Evolutionary conservation across 2,329 filamentous ascomycete species (phyloP), one percentile per base, ranked within the genome.

Genomic region (Curvularia spicifera): DNA sequence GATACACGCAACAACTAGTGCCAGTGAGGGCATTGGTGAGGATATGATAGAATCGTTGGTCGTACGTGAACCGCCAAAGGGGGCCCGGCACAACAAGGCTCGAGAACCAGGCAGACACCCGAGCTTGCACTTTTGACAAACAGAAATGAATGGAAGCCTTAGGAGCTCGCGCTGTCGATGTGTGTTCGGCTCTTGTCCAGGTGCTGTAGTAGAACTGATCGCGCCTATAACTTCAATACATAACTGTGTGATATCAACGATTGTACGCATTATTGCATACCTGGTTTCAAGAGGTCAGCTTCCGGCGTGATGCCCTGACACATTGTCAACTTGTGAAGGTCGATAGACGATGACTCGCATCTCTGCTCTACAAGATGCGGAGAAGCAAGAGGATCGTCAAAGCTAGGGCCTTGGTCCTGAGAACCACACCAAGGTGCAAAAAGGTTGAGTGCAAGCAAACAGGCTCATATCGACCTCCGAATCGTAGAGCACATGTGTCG

Each of bases 31-130:
- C 5, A 37, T 48, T 9, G 37, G 42, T 9, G 50, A 42, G 43
- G 24, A 43, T n/a, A 43, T 48, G 50, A 22, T 24, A 15, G 43
- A 42, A 4, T 44, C 55, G 18, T 57, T 53, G 6, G 44, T 57
- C 18, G 18, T 35, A 9, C 5, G 29, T 10, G 29, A 48, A 15
- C 15, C 26, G 12, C 22, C 37, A 22, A 28, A 26, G 20, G 15
- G 15, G 6, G 5, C 1, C 35, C 5, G 13, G 15, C 15, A 18
- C 13, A 37, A 37, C 8, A 1, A n/a, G 6, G 35, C 15, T 8
- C 6, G 48, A 28, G 13, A 26, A 5, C 20, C 7, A n/a, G 5
- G 13, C 9, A 15, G 20, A 4, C 5, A 1, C 18, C 4, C 18
- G 18, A 35, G 20, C 12, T 6, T 35, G 20, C 47, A 13, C 15